Evolutionary conservation across 805 yeast genomes (phyloP), one percentile per base, ranked within the genome.

Genomic region (Saccharomyces eubayanus): DNA sequence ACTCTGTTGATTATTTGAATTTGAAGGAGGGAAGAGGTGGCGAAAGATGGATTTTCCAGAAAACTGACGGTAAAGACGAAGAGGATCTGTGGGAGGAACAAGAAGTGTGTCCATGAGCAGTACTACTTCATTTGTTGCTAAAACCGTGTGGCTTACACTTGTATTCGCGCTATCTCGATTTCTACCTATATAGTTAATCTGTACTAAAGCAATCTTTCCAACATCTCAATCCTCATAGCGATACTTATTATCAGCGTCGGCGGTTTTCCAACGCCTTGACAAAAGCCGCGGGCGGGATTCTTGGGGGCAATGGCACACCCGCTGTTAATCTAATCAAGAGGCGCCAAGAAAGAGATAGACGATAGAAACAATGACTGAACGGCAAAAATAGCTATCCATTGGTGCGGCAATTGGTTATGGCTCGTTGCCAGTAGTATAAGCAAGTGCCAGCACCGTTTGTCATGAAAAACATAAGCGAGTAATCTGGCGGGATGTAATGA

Each of bases 11-110:
- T 67, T 78, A 76, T 63, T 77, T 83, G 51, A 84, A 83, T 57
- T 70, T 83, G 57, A 82, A 80, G 51, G 81, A 80, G 57, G 75
- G 74, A 6, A 55, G 61, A 20, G 69, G 70, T 50, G 70, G 67
- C 46, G 68, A 64, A 51, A 58, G 69, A 51, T 55, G 62, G 46
- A 53, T 62, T 10, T 67, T 56, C 51, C 55, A 57, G 45, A 60
- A 68, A 50, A 40, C 51, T 8, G 46, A 52, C 41, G 65, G 53
- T 78, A 79, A 59, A 74, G 89, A 57, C 75, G 72, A 54, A 62
- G 82, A 77, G 61, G 79, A 77, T 54, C 80, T 80, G 59, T 88
- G 96, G 96, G 76, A 75, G 49, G 92, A 87, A 65, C 76, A 74
- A 51, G 92, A 87, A 62, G 86, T 88, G 3, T 87, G 95, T 68